Evolutionary conservation across 371 early-diverging fungal species (phyloP), one percentile per base, ranked within the genome.

Genomic region (Mucor lusitanicus): DNA sequence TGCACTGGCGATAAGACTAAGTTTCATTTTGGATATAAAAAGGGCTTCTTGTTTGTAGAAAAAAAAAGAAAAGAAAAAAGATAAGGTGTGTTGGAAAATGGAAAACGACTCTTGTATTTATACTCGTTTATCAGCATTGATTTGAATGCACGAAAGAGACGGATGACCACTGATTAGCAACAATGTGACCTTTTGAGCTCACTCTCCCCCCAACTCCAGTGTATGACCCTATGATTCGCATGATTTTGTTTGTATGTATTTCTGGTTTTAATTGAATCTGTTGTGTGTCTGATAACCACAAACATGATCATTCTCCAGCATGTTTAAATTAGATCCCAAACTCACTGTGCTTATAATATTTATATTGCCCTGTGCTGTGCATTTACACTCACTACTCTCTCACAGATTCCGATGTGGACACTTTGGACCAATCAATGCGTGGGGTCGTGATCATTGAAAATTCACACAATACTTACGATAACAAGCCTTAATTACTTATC

Each of bases 1-100:
- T 21, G 69, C 65, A 68, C 66, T 65, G 27, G 73, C 73, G 48
- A 72, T 54, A 63, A 72, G 58, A 64, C 65, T 69, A 28, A 69
- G 69, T 27, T 69, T 72, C 73, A 72, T 72, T 19, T 50, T 62
- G 27, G 8, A 50, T 23, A 50, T 5, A n/a, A 50, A 19, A 3
- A 23, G 50, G 9, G 50, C 25, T 44, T 44, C 35, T 35, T 33
- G 48, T 30, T 37, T 37, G 37, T 37, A 12, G 13, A 57, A 50
- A 48, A 50, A 59, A 59, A 53, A 63, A 40, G 27, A 60, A 40
- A 61, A 67, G 27, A 56, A 67, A 61, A 61, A 40, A 33, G 35
- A 56, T 33, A 32, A 58, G 32, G 35, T 60, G 21, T 27, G 3
- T 21, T 60, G 11, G 17, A 17, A 55, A 5, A 15, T 28, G 32